Percentiles rank a stretch among this genome's conserved stretches.
phyloP scores from a whole-genome alignment of 768 basidiomycete species.

The Pleurotus salmoneostramineus region DNA sequence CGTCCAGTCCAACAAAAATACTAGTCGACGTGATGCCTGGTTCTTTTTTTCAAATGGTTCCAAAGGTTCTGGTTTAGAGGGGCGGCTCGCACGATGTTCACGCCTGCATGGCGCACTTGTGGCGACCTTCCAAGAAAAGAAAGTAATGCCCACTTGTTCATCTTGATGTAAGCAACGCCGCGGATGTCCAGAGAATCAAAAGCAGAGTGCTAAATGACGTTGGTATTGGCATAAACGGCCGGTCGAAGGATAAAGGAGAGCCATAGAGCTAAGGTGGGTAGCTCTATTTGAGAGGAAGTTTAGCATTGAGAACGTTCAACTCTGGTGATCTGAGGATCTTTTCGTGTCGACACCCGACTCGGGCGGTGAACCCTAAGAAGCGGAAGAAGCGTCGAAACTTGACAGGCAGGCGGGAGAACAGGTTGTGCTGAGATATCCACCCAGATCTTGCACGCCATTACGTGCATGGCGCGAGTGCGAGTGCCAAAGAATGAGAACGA shows the following conservation, averaged over 20 bases:
- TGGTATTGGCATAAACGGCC: not conserved
- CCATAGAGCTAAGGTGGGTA: not conserved
- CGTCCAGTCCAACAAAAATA: not conserved
- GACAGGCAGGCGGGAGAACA: not conserved
- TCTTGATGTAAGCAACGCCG: not conserved
- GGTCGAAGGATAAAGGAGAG: not conserved
- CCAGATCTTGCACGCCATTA: not conserved
- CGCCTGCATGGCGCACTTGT: not conserved
- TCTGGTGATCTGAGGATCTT: not conserved
- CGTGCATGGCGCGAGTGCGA: not conserved
- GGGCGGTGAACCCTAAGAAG: not conserved
- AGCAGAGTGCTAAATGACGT: not conserved
- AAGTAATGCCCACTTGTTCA: not conserved
- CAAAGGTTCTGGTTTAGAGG: not conserved
- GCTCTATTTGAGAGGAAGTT: not conserved
- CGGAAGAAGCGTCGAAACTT: not conserved
- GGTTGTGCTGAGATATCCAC: not conserved
- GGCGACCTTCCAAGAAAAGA: not conserved
- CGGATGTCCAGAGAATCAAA: not conserved
- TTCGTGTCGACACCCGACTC: not conserved
- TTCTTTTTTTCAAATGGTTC: not conserved
- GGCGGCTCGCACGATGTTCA: not conserved
- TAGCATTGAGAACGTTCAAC: not conserved
- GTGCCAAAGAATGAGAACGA: not conserved
- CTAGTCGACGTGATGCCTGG: not conserved